Evolutionary conservation across 2,329 filamentous ascomycete genomes (phyloP).

Genomic region (Fusarium sp.): DNA sequence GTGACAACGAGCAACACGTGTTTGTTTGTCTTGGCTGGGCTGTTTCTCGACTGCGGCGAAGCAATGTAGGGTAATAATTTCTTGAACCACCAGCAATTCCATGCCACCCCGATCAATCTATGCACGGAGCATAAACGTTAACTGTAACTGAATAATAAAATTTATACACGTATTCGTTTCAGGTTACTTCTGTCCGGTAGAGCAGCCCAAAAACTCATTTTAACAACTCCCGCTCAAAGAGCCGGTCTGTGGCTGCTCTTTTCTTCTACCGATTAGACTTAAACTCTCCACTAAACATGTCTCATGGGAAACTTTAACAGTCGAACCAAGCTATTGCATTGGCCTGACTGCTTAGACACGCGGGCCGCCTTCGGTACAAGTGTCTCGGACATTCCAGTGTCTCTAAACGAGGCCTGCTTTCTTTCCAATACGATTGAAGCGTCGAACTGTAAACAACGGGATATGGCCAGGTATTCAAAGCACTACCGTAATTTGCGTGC

Average conservation of each 20-base stretch:
- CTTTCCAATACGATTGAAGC: constrained; percentile 30
- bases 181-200: constrained; percentile 29
- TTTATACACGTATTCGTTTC: constrained; percentile 36
- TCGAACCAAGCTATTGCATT: constrained; percentile 21
- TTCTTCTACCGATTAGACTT: not conserved
- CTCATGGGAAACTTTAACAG: constrained; percentile 22
- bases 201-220: constrained; percentile 6
- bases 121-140: not conserved
- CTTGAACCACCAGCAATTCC: constrained; percentile 11
- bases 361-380: constrained; percentile 27
- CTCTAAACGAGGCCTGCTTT: not conserved
- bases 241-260: not conserved
- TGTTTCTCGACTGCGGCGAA: constrained; percentile 13
- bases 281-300: not conserved
- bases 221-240: not conserved
- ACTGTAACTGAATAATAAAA: not conserved
- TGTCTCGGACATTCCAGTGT: constrained; percentile 24
- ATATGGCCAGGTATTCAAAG: constrained; percentile 18
- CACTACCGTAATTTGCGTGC: constrained; percentile 11
- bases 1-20: constrained; percentile 35
- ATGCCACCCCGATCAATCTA: constrained; percentile 1
- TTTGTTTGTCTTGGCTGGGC: constrained; percentile 13
- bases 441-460: constrained; percentile 22
- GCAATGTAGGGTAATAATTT: constrained; percentile 11
- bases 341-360: constrained; percentile 9